A percentile compares a stretch with the other conserved stretches of the same genome.
phyloP scores from a whole-genome alignment of 441 rosid species.

The Syzygium malaccense region DNA sequence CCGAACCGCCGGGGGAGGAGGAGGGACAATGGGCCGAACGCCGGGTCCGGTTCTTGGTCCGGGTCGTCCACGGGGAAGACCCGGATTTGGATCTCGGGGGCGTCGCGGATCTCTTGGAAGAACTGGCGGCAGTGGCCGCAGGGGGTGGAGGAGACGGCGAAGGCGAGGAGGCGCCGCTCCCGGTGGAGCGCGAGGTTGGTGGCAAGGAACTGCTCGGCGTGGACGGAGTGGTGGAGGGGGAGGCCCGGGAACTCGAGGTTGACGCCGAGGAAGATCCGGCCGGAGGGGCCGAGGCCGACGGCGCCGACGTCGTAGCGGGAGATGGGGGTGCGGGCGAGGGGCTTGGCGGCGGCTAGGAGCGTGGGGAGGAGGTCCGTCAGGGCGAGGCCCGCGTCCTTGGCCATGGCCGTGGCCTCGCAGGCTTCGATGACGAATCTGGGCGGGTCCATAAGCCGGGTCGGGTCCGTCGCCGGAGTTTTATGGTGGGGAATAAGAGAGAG shows the following conservation, averaged over 20 bases:
- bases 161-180: slow-evolving; percentile 23
- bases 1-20: slow-evolving; percentile 72
- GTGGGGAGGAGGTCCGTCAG: slow-evolving; percentile 58
- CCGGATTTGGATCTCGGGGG: slow-evolving; percentile 44
- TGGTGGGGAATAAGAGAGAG: not conserved
- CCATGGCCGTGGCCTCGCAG: slow-evolving; percentile 63
- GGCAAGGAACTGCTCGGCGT: slow-evolving; percentile 89
- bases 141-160: slow-evolving; percentile 87
- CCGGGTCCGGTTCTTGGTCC: not conserved
- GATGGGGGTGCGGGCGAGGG: slow-evolving; percentile 75
- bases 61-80: slow-evolving; percentile 16
- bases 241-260: slow-evolving; percentile 88
- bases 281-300: slow-evolving; percentile 79
- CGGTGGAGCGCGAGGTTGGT: slow-evolving; percentile 40
- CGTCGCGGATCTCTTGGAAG: slow-evolving; percentile 74
- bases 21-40: slow-evolving; percentile 30
- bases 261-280: slow-evolving; percentile 78
- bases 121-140: slow-evolving; percentile 99
- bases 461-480: not conserved
- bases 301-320: slow-evolving; percentile 77
- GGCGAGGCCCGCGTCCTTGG: slow-evolving; percentile 38
- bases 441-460: slow-evolving; percentile 33
- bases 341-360: slow-evolving; percentile 46
- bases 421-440: slow-evolving; percentile 57
- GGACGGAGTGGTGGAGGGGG: slow-evolving; percentile 58